Conservation (phyloP, 2,329 filamentous ascomycete species). For the Pseudocercospora vitis region DNA sequence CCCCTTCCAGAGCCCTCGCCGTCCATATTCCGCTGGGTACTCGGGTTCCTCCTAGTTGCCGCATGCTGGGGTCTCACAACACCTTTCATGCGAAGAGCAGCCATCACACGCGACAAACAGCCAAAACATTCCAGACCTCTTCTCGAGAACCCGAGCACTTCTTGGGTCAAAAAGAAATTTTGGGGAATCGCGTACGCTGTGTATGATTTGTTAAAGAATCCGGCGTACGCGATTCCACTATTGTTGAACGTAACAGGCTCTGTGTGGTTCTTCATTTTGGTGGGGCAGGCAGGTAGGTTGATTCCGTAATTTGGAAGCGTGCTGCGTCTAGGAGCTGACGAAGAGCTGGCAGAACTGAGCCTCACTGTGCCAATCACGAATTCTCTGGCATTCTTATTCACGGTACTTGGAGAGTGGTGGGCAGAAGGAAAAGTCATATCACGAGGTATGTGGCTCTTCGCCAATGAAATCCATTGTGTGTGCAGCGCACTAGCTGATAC, state of each 20-base stretch:
- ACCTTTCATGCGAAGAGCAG: constrained; percentile 82
- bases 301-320: not conserved
- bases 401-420: constrained; percentile 91
- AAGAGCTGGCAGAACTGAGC: constrained; percentile 67
- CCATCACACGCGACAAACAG: constrained; percentile 53
- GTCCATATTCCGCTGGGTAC: constrained; percentile 72
- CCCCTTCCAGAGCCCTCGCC: constrained; percentile 33
- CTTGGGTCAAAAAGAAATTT: constrained; percentile 63
- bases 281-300: constrained; percentile 81
- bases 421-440: constrained; percentile 89
- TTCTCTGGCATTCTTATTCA: constrained; percentile 92
- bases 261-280: constrained; percentile 93
- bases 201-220: constrained; percentile 74
- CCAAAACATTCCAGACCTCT: constrained; percentile 54
- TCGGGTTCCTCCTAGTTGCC: constrained; percentile 87
- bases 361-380: constrained; percentile 94
- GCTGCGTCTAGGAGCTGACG: not conserved
- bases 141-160: constrained; percentile 46
- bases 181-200: constrained; percentile 71
- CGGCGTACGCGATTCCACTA: constrained; percentile 80
- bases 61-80: constrained; percentile 92
- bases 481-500: constrained; percentile 17
- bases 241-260: constrained; percentile 88
- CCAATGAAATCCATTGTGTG: not conserved
- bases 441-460: constrained; percentile 56